phyloP scores from a whole-genome alignment of 2,329 filamentous ascomycete genomes.

The Aspergillus intermedius region DNA sequence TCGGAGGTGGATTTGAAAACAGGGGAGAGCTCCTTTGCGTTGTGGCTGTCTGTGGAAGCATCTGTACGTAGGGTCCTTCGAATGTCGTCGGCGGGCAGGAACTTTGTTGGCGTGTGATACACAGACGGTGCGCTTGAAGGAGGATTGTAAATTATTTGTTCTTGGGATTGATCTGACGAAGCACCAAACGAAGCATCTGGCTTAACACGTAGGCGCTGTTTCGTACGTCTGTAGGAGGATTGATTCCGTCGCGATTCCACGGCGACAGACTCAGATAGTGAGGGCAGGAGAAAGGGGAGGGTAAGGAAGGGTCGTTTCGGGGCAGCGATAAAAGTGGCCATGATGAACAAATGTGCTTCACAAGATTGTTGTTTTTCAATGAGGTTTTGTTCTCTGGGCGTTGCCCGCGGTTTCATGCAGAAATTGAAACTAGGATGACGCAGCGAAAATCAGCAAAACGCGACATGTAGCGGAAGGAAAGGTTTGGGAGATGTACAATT shows the following conservation, averaged over 20 bases:
- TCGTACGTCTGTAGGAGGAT: slow-evolving; percentile 46
- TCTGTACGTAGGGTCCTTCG: slow-evolving; percentile 44
- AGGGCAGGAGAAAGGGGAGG: slow-evolving; percentile 36
- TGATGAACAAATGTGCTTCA: slow-evolving; percentile 4
- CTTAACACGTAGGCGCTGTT: slow-evolving; percentile 46
- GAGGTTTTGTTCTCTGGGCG: background rate
- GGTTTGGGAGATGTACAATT: background rate
- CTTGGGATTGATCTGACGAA: slow-evolving; percentile 32
- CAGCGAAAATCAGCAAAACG: background rate
- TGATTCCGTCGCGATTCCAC: slow-evolving; percentile 37
- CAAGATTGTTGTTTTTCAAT: background rate
- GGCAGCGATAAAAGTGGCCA: slow-evolving; percentile 25
- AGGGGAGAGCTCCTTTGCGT: slow-evolving; percentile 36
- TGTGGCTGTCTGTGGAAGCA: slow-evolving; percentile 15
- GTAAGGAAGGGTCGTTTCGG: slow-evolving; percentile 29
- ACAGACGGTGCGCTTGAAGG: slow-evolving; percentile 57
- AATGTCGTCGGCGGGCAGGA: slow-evolving; percentile 55
- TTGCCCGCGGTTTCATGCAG: background rate
- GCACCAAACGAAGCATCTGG: slow-evolving; percentile 47
- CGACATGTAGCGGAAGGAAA: background rate
- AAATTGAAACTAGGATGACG: background rate
- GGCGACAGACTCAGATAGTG: slow-evolving; percentile 27
- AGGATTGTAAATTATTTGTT: slow-evolving; percentile 61
- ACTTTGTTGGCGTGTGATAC: slow-evolving; percentile 59
- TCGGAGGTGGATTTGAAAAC: slow-evolving; percentile 46